Evolutionary conservation across 2,329 filamentous ascomycete species (phyloP), one percentile per base, ranked within the genome.

Genomic region (Pezicula rhizophila): DNA sequence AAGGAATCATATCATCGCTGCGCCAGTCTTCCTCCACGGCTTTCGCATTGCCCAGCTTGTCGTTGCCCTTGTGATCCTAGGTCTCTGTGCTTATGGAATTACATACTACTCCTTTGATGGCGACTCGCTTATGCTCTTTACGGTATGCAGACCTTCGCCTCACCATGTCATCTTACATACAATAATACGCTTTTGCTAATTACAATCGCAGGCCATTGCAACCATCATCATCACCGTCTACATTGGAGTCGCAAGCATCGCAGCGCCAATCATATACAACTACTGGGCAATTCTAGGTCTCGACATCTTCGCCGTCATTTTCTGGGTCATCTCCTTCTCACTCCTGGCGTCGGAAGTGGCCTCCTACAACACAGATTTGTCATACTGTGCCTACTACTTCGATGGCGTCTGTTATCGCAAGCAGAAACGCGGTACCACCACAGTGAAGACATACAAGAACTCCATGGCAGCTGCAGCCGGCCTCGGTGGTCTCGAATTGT

Each of bases 221-320:
- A 73, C 72, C 4, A 37, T 79, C 15, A 63, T 73, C 50, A 60
- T 67, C 33, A 67, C 66, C 46, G 62, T 71, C 49, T 80, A 78
- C 63, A 63, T 70, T 42, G 40, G 40, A 15, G 62, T 72, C 15
- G 69, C 72, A 15, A 64, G 20, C 33, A 37, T 40, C 8, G 17
- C 14, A 18, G 31, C 38, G 6, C 41, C 47, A 8, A 60, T 61
- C 3, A 55, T 68, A 12, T 77, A 73, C 62, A 80, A 79, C 61
- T 74, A 74, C 61, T 78, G 74, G 70, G 72, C 72, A 5, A 42
- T 76, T 7, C 61, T 80, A 3, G 66, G 65, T 18, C 64, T 80
- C 34, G 77, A 81, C 53, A 68, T 75, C 17, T 68, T 75, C 49
- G 69, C 76, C 26, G 59, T 75, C 46, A 51, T 81, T 48, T 74